Conservation (phyloP, 2,329 filamentous ascomycete genomes). For the Colletotrichum cordylinicola region DNA sequence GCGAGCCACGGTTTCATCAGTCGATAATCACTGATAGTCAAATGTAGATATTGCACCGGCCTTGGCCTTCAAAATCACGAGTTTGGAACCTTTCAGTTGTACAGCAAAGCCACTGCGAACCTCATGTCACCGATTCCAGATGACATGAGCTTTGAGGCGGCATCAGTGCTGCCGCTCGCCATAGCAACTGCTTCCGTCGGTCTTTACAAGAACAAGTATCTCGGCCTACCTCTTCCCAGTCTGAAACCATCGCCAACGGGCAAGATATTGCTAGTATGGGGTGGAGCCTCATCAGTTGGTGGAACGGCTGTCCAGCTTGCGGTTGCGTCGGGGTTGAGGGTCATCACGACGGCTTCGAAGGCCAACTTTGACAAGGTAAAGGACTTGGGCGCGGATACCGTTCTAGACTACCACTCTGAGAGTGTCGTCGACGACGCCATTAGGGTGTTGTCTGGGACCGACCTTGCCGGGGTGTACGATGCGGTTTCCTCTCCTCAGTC, state of each 20-base stretch:
- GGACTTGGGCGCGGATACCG: slow-evolving; percentile 45
- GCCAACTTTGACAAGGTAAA: slow-evolving; percentile 47
- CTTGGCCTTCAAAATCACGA: not conserved
- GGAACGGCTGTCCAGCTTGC: slow-evolving; percentile 51
- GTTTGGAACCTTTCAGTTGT: slow-evolving; percentile 2
- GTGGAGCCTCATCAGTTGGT: slow-evolving; percentile 53
- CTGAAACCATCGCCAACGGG: not conserved
- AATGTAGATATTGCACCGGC: not conserved
- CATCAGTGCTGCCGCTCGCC: slow-evolving; percentile 10
- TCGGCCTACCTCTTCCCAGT: slow-evolving; percentile 14
- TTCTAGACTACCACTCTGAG: slow-evolving; percentile 48
- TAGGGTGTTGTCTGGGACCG: not conserved
- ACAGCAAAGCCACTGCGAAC: not conserved
- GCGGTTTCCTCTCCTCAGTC: not conserved
- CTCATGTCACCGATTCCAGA: not conserved
- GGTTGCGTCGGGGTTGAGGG: slow-evolving; percentile 46
- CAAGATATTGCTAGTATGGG: slow-evolving; percentile 42
- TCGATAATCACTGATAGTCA: not conserved
- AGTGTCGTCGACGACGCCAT: slow-evolving; percentile 29
- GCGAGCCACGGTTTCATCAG: not conserved
- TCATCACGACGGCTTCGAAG: slow-evolving; percentile 46
- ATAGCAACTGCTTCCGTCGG: slow-evolving; percentile 24
- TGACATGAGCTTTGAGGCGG: not conserved
- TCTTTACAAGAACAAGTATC: slow-evolving; percentile 24
- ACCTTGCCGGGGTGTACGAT: not conserved